Conservation (phyloP, 345 rosid species). For the Luvunga scandens region DNA sequence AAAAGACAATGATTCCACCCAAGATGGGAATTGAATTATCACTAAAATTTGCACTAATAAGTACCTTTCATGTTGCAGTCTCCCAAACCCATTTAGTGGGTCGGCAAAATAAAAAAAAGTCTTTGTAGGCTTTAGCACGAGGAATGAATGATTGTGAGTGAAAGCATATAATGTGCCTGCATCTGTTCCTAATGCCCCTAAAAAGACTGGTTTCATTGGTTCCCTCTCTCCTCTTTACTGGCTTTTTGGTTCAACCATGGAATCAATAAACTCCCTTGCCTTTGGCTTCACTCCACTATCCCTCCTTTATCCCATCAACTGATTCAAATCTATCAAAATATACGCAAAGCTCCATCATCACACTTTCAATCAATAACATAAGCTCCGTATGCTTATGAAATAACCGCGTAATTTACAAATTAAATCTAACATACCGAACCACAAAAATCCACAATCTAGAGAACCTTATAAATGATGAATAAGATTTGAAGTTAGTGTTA, state of each 20-base stretch:
- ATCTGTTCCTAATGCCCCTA: constrained; percentile 16
- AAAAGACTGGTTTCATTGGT: constrained; percentile 13
- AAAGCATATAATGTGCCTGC: constrained; percentile 22
- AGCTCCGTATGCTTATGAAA: too few relatives aligned
- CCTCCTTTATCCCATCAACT: constrained; percentile 20
- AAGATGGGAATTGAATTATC: constrained; percentile 17
- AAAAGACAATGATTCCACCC: constrained; percentile 27
- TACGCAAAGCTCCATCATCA: not conserved
- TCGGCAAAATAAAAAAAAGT: not conserved
- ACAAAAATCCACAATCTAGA: too few relatives aligned
- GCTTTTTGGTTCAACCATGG: constrained; percentile 27
- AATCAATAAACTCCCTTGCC: constrained; percentile 18
- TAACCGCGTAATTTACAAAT: too few relatives aligned
- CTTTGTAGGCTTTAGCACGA: constrained; percentile 8
- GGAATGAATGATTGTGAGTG: constrained; percentile 20
- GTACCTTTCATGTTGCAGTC: constrained; percentile 23
- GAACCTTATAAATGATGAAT: not conserved
- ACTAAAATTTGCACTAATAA: constrained; percentile 8
- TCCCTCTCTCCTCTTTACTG: constrained; percentile 1
- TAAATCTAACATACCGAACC: not conserved
- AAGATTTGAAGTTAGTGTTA: too few relatives aligned
- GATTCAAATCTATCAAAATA: not conserved
- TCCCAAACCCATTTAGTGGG: constrained; percentile 18
- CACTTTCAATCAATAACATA: too few relatives aligned
- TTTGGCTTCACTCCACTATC: constrained; percentile 32